phyloP scores from a whole-genome alignment of 495 filamentous ascomycete species.

The Hypoxylon cercidicola region DNA sequence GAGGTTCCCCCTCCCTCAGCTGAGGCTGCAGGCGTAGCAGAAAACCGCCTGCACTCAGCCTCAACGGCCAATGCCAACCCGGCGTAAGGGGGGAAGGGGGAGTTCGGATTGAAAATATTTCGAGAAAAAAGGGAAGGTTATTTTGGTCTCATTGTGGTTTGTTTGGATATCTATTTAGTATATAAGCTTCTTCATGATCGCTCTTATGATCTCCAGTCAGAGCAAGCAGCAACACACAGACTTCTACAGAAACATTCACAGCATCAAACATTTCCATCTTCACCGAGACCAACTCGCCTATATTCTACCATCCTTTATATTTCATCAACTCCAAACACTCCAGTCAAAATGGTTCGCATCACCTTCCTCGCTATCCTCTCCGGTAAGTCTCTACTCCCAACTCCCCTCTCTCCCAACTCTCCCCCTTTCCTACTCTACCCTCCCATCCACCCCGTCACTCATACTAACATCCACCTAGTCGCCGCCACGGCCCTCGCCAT shows the following conservation, averaged over 20 bases:
- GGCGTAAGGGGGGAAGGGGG: conserved; percentile 17
- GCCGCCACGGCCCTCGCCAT: conserved; percentile 33
- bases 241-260: conserved; percentile 4
- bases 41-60: conserved; percentile 31
- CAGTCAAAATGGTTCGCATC: conserved; percentile 50
- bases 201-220: conserved; percentile 25
- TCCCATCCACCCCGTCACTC: neutral
- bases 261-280: conserved; percentile 8
- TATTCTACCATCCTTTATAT: conserved; percentile 2
- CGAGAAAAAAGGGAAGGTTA: neutral
- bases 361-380: conserved; percentile 46
- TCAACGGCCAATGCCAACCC: conserved; percentile 31
- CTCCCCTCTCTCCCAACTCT: conserved; percentile 7
- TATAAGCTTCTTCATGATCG: conserved; percentile 37
- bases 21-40: conserved; percentile 39
- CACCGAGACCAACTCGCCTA: conserved; percentile 5
- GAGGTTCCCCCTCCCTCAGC: conserved; percentile 4
- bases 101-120: conserved; percentile 3
- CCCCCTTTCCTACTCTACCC: neutral
- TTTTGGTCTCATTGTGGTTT: neutral
- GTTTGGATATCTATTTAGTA: conserved; percentile 2
- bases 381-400: conserved; percentile 41
- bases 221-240: conserved; percentile 5
- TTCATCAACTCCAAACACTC: conserved; percentile 1
- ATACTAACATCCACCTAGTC: conserved; percentile 20